Percentiles rank a stretch among this genome's conserved stretches.
phyloP scores from a whole-genome alignment of 768 basidiomycete genomes.

The Rhodotorula sphaerocarpa region DNA sequence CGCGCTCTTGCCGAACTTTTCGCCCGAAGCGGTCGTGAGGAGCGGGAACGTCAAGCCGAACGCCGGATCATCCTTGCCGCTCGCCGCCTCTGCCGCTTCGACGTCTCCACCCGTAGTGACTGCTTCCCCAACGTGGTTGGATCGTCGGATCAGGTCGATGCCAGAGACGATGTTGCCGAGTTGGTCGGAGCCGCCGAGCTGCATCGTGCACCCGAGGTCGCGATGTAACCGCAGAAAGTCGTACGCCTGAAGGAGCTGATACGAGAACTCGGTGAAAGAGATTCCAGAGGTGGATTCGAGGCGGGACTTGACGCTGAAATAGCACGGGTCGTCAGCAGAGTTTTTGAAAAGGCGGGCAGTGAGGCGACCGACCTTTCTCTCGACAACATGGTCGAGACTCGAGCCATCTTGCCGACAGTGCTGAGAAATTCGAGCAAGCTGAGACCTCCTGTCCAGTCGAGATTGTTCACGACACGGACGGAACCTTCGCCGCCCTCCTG shows the following conservation, averaged over 20 bases:
- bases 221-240: conserved; percentile 73
- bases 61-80: conserved; percentile 44
- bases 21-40: conserved; percentile 75
- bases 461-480: conserved; percentile 53
- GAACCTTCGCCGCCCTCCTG: conserved; percentile 7
- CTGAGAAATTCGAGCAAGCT: conserved; percentile 76
- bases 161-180: conserved; percentile 97
- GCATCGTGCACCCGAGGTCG: conserved; percentile 64
- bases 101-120: background rate
- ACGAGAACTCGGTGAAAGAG: conserved; percentile 97
- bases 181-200: conserved; percentile 94
- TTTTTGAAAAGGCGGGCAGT: background rate
- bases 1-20: conserved; percentile 95
- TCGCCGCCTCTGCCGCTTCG: background rate
- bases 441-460: conserved; percentile 69
- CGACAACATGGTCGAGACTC: conserved; percentile 81
- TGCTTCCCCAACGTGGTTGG: conserved; percentile 34
- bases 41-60: conserved; percentile 91
- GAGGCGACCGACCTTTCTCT: conserved; percentile 63
- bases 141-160: conserved; percentile 73
- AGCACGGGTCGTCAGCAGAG: too few species aligned
- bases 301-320: conserved; percentile 76
- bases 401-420: conserved; percentile 65
- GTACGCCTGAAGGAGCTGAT: conserved; percentile 93
- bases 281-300: conserved; percentile 62